Base-by-base conservation (phyloP, 441 rosid genomes). In the Adansonia gregorii region DNA sequence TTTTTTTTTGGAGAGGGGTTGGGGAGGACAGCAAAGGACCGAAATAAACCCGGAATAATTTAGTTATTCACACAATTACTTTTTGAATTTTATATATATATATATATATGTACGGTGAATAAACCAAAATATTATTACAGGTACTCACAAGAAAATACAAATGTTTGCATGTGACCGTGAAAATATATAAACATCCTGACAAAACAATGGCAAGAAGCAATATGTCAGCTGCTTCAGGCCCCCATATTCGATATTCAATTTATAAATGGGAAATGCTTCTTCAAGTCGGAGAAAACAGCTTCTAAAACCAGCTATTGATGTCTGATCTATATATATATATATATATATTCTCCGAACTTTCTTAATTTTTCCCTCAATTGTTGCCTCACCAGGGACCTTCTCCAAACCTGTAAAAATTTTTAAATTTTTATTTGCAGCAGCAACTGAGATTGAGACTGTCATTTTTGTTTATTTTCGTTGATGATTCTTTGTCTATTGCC, bases 381-480 rank as follows among this genome's bases (percentile, higher is more conserved):
- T 74, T 27, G 60, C 83, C 20, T 51, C 46, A 31, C 17, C 20
- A 39, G 8, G 24, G 19, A 6, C 69, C 76, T 72, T 69, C 85
- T 80, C 85, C 56, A 15, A 14, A 51, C 17, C 61, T 76, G 78
- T 67, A 79, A 83, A 75, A 56, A 27, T 27, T 27, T 27, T 27
- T 2, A 27, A 27, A 27, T 27, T 27, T 27, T 15, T 74, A 46
- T 63, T 8, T 78, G 72, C 81, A 82, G 83, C 89, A 85, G 87
- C 82, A 86, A 80, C 88, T 85, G 88, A 88, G 89, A 85, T 75
- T 88, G 87, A 75, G 67, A 81, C 81, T 83, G 89, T 81, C 67
- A 46, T 70, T 67, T 72, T 73, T 73, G 52, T 48, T 48, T 19
- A 54, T 41, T 79, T 72, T 76, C 31, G 74, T 63, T 58, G 78